Evolutionary conservation across 306 rosid genomes (phyloP), one percentile per base, ranked within the genome.

Genomic region (Vigna mungo): DNA sequence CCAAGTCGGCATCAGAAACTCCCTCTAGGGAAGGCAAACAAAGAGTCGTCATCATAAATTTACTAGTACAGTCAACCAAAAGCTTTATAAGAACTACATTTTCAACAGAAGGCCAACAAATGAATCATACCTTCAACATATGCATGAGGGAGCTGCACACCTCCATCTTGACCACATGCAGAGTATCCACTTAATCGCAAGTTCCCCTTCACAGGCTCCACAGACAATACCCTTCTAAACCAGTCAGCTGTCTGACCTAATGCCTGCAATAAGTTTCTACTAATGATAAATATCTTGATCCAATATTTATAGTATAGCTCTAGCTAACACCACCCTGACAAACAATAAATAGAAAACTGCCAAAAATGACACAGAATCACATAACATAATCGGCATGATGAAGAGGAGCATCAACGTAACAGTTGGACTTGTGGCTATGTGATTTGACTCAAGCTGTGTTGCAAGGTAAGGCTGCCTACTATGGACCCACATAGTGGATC

Each of bases 111-210:
- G 54, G 51, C 32, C 23, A 81, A 61, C 51, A 53, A 56, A 78
- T 21, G 62, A 83, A 76, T 43, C 56, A 77, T 81, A 92, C 98
- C 99, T 82, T 96, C 99, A 61, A 92, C 91, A 85, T 96, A 96
- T 86, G 87, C 89, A 63, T 68, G 96, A 51, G 99, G 98, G 77
- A 96, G 89, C 84, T 92, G 98, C 80, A 96, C 99, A 3, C 99
- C 99, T 74, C 99, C 99, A 81, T 96, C 99, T 86, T 96, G 99
- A 34, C 99, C 99, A 16, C 99, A 96, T 37, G 99, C 99, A 46
- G 99, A 96, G 84, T 96, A 96, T 54, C 99, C 99, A 81, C 98
- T 96, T 84, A 96, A 85, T 75, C 90, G 87, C 87, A 96, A 86
- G 83, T 89, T 96, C 77, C 98, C 97, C 79, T 92, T 96, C 68